These are phyloP conservation scores for Pythium aristosporum DNA, from an alignment of 352 stramenopile species.

Conservation along the genomic window DNA sequence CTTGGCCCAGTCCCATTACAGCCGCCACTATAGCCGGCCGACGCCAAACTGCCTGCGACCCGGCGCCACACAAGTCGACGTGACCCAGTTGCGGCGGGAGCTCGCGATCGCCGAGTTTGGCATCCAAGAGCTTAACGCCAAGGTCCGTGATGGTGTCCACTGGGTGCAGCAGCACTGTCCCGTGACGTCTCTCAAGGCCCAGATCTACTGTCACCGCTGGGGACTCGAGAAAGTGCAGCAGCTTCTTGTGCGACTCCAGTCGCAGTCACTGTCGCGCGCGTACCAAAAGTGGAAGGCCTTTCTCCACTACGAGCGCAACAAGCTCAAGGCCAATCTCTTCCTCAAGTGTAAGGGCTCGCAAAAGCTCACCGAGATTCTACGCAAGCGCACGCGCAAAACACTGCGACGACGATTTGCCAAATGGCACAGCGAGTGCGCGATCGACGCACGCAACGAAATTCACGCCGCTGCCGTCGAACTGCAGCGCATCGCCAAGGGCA, in stretches of 20 bases:
- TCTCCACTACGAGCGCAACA: constrained; percentile 71
- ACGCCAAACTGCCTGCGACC: constrained; percentile 63
- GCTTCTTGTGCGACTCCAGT: constrained; percentile 68
- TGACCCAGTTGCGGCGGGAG: constrained; percentile 63
- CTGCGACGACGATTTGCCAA: constrained; percentile 40
- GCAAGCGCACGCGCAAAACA: constrained; percentile 54
- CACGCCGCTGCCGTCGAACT: constrained; percentile 69
- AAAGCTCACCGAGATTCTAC: constrained; percentile 69
- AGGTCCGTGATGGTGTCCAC: constrained; percentile 77
- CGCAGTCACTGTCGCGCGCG: constrained; percentile 59
- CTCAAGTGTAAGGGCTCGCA: constrained; percentile 83
- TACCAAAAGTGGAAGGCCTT: constrained; percentile 74
- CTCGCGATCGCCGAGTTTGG: constrained; percentile 78
- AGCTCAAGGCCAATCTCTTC: constrained; percentile 73
- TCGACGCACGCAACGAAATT: constrained; percentile 58
- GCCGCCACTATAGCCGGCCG: constrained; percentile 40
- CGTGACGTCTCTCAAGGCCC: constrained; percentile 74
- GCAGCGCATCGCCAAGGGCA: constrained; percentile 57
- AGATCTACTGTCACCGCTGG: constrained; percentile 86
- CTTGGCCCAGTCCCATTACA: constrained; percentile 46
- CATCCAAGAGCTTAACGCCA: constrained; percentile 68
- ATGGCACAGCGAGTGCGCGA: constrained; percentile 51
- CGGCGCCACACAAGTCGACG: constrained; percentile 40
- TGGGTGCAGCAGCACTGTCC: constrained; percentile 87
- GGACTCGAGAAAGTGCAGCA: constrained; percentile 81